phyloP scores from a whole-genome alignment of 83 land plant genomes.

The Picea abies region DNA sequence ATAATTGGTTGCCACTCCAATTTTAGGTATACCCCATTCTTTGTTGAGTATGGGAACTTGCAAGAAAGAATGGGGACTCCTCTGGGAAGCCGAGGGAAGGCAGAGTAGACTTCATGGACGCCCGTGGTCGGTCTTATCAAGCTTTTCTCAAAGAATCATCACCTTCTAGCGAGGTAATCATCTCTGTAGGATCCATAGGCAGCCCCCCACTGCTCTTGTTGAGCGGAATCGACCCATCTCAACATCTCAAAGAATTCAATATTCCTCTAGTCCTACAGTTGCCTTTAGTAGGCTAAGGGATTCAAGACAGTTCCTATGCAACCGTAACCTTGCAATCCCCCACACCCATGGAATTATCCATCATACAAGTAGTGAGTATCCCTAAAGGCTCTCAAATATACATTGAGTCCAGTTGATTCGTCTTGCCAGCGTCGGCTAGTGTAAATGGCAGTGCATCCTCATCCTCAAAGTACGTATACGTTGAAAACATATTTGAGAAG shows the following conservation, averaged over 20 bases:
- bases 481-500: slow-evolving; percentile 35
- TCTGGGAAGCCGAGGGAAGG: slow-evolving; percentile 33
- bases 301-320: slow-evolving; percentile 49
- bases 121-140: slow-evolving; percentile 41
- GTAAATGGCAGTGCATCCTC: neutral
- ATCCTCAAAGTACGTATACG: neutral
- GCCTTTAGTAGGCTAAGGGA: slow-evolving; percentile 29
- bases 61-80: slow-evolving; percentile 7
- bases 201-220: slow-evolving; percentile 38
- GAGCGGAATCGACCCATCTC: slow-evolving; percentile 49
- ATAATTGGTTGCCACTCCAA: too few species aligned
- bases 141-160: slow-evolving; percentile 29
- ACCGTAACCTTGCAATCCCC: slow-evolving; percentile 30
- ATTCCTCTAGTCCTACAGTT: slow-evolving; percentile 24
- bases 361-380: slow-evolving; percentile 50
- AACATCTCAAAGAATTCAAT: slow-evolving; percentile 29
- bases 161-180: slow-evolving; percentile 32
- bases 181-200: slow-evolving; percentile 33
- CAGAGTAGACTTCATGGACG: slow-evolving; percentile 59
- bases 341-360: slow-evolving; percentile 26
- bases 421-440: neutral
- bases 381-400: slow-evolving; percentile 24
- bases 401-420: slow-evolving; percentile 36
- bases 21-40: too few species aligned
- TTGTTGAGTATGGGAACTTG: neutral